Base-by-base conservation (phyloP, 345 rosid species). In the Salix viminalis region DNA sequence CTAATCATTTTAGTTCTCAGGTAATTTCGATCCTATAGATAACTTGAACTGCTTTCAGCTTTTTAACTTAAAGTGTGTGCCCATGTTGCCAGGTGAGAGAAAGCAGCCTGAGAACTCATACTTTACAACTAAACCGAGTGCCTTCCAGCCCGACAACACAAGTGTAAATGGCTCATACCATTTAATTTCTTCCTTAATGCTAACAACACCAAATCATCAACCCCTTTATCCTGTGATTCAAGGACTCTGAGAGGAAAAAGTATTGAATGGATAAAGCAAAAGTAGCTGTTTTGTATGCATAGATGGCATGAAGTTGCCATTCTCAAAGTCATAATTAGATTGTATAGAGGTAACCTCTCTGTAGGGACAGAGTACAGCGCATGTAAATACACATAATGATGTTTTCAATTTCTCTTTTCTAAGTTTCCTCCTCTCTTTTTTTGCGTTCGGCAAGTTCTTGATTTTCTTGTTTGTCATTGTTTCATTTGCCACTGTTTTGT, bases 51-150 rank as follows among this genome's bases (percentile, higher is more conserved):
- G 64, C 28, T 41, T 15, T 69, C 23, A 14, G 41, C 34, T 72
- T 66, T 41, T 11, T 66, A 41, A 46, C 71, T 61, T 30, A 24
- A 36, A 65, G 5, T 68, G 32, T 30, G 32, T 30, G 15, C 11
- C 61, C 66, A 18, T 48, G 30, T 67, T 76, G 65, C 32, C 92
- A 95, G 99, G 96, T 89, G 67, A 85, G 75, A 32, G 96, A 93
- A 82, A 82, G 82, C 61, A 91, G 96, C 77, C 75, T 89, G 84
- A 86, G 86, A 84, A 85, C 94, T 18, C 93, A 90, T 73, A 70
- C 81, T 24, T 24, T 87, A 79, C 99, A 95, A 73, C 76, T 68
- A 75, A 81, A 80, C 68, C 77, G 74, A 6, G 34, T 70, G 36
- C 80, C 85, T 76, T 48, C 84, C 72, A 76, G 79, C 80, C 58